Percentiles rank a stretch among this genome's conserved stretches.
phyloP scores from a whole-genome alignment of 2,329 filamentous ascomycete species.

The Colletotrichum liaoningense region DNA sequence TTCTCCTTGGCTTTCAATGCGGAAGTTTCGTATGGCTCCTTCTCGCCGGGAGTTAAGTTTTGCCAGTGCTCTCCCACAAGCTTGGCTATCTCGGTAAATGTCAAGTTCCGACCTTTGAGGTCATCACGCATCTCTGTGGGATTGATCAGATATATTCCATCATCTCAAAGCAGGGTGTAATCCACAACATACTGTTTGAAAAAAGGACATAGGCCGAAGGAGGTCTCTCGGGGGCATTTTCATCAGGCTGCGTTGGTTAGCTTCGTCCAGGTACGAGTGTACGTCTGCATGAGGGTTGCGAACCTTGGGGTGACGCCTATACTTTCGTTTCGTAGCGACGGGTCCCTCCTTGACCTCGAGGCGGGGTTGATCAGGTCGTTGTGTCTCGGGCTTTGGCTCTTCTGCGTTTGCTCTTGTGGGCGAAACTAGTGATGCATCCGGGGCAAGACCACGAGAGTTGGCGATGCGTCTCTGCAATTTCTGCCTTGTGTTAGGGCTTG shows the following conservation, averaged over 20 bases:
- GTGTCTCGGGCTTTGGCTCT: slow-evolving; percentile 65
- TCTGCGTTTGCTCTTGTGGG: slow-evolving; percentile 64
- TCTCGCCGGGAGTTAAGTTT: slow-evolving; percentile 72
- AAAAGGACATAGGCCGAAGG: slow-evolving; percentile 89
- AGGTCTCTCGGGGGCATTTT: slow-evolving; percentile 82
- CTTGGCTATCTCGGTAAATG: slow-evolving; percentile 87
- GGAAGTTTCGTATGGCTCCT: slow-evolving; percentile 78
- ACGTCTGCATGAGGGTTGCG: slow-evolving; percentile 33
- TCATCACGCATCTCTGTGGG: slow-evolving; percentile 78
- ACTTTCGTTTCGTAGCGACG: slow-evolving; percentile 75
- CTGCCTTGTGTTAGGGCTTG: slow-evolving; percentile 50
- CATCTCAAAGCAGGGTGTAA: neutral
- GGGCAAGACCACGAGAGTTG: slow-evolving; percentile 73
- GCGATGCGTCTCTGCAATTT: slow-evolving; percentile 88
- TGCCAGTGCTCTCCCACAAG: slow-evolving; percentile 87
- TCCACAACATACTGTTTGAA: slow-evolving; percentile 75
- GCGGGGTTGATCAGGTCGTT: slow-evolving; percentile 59
- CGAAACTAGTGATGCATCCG: slow-evolving; percentile 63
- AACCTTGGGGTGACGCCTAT: slow-evolving; percentile 82
- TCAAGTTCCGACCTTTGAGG: slow-evolving; percentile 79
- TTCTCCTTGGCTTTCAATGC: slow-evolving; percentile 80
- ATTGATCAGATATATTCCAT: slow-evolving; percentile 1
- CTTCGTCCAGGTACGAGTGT: neutral
- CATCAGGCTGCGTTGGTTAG: slow-evolving; percentile 68
- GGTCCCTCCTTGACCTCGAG: slow-evolving; percentile 51